Evolutionary conservation across 2,329 filamentous ascomycete genomes (phyloP), one percentile per base, ranked within the genome.

Genomic region (Pseudofabraea citricarpa): DNA sequence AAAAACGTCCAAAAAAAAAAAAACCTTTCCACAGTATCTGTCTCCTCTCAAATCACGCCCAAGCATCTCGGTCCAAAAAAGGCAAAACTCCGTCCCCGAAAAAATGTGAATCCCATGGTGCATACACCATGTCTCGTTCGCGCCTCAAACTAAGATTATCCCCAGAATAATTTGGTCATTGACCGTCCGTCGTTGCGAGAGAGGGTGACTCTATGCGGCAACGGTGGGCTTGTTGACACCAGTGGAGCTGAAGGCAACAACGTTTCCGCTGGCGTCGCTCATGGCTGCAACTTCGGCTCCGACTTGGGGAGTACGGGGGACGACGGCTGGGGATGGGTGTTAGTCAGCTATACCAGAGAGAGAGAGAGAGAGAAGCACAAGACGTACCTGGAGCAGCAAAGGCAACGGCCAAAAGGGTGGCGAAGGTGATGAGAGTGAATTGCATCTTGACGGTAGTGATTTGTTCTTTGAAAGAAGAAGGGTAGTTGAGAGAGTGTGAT

Each of bases 371-470:
- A 22, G 13, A 22, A 37, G 6, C n/a, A 36, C 13, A 16, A 22
- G 15, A 50, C 47, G n/a, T 49, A 57, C 55, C 51, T 49, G 56
- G 54, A 29, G 42, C 40, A 36, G 57, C 56, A 37, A 57, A 41
- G 31, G 54, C 49, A 48, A 56, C 36, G 41, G 57, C 53, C 42
- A 58, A 49, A 18, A 59, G 41, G 36, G 55, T 54, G 27, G 57
- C 35, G 50, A 60, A 35, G 18, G 56, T 37, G 43, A 57, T 16
- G 46, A 58, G 6, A 32, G 52, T 46, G 54, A 58, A 58, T 50
- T 58, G 55, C 57, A 60, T 60, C 44, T 36, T 55, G 47, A 46
- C 52, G 45, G 43, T 48, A 24, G 22, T 39, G n/a, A n/a, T n/a
- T n/a, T n/a, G n/a, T n/a, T n/a, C n/a, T n/a, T n/a, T 51, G 46